phyloP scores from a whole-genome alignment of 106 monocot genomes.

The Dendrobium nobile region DNA sequence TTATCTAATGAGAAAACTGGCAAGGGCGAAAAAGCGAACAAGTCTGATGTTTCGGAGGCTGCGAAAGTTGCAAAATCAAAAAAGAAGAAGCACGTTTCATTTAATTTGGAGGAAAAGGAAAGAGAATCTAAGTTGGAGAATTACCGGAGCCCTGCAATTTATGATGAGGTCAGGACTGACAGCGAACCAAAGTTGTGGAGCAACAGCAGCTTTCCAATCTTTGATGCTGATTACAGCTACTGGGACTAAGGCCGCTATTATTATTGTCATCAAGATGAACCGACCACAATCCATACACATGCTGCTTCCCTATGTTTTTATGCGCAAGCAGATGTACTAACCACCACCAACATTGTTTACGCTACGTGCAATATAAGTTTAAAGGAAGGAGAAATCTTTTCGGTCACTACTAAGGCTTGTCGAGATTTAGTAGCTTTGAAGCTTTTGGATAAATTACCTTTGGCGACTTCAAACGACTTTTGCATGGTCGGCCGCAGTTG shows the following conservation, averaged over 20 bases:
- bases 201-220: conserved; percentile 2
- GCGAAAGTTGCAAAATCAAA: neutral
- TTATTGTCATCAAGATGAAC: neutral
- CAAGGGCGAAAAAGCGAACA: neutral
- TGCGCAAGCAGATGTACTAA: no score
- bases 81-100: conserved; percentile 5
- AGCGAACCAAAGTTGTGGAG: conserved; percentile 2
- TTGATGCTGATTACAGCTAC: neutral
- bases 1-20: neutral
- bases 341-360: no score
- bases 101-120: conserved; percentile 4
- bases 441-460: no score
- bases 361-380: no score
- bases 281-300: neutral
- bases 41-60: neutral
- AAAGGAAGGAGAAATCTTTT: no score
- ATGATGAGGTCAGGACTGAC: neutral
- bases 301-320: no score
- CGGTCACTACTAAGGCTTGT: no score
- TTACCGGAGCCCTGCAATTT: neutral
- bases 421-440: no score
- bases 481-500: no score
- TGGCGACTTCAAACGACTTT: no score
- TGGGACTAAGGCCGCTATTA: neutral
- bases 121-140: neutral